phyloP scores from a whole-genome alignment of 305 asterid species.

The Fraxinus sp. region DNA sequence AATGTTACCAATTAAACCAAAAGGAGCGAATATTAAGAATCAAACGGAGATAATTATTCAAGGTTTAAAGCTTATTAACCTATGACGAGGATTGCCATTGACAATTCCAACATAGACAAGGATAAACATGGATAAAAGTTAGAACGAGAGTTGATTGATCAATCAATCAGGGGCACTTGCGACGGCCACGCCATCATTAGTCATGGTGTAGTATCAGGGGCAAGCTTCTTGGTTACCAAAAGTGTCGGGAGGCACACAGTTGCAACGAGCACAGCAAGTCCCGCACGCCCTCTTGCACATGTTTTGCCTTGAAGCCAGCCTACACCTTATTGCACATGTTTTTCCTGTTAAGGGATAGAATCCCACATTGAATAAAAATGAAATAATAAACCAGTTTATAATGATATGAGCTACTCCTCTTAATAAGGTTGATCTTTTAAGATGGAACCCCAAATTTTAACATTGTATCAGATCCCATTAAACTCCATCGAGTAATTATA shows the following conservation, averaged over 20 bases:
- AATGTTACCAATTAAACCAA: too few relatives aligned
- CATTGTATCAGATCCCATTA: too few relatives aligned
- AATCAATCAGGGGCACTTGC: conserved; percentile 42
- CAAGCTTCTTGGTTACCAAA: conserved; percentile 43
- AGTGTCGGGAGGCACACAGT: conserved; percentile 54
- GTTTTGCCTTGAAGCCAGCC: conserved; percentile 33
- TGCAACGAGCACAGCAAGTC: conserved; percentile 49
- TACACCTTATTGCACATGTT: conserved; percentile 39
- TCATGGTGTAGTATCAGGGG: conserved; percentile 41
- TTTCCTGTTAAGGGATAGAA: neutral
- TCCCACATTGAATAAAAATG: too few relatives aligned
- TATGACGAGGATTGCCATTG: neutral
- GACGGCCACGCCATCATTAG: conserved; percentile 41
- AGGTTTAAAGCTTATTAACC: neutral
- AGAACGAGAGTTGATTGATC: neutral
- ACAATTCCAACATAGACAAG: neutral
- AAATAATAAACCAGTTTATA: too few relatives aligned
- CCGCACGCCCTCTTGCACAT: conserved; percentile 53
- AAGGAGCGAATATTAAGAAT: too few relatives aligned
- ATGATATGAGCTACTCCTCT: too few relatives aligned
- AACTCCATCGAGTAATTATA: too few relatives aligned
- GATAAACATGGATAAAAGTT: neutral
- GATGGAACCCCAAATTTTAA: too few relatives aligned
- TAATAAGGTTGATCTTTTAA: too few relatives aligned
- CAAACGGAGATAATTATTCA: neutral